These are phyloP conservation scores for Phytophthora palmivora DNA, from an alignment of 352 stramenopile species.

Conservation along the genomic window DNA sequence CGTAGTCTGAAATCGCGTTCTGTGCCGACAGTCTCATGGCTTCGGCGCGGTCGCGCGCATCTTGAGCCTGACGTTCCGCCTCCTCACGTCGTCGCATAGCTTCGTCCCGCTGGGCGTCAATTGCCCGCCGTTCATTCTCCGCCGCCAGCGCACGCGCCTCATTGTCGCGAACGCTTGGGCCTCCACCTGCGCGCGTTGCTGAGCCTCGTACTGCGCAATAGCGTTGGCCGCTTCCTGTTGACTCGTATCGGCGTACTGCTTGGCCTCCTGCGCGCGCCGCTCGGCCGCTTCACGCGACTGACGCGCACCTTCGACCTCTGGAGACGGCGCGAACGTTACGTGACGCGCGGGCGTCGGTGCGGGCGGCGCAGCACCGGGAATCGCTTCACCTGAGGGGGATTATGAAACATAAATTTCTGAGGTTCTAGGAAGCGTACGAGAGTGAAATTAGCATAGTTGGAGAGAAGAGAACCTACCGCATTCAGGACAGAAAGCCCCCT, in stretches of 20 bases:
- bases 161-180: slow-evolving; percentile 43
- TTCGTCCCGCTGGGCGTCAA: slow-evolving; percentile 60
- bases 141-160: slow-evolving; percentile 31
- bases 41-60: slow-evolving; percentile 74
- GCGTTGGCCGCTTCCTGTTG: slow-evolving; percentile 53
- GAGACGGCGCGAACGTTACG: slow-evolving; percentile 26
- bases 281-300: slow-evolving; percentile 61
- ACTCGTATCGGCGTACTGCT: slow-evolving; percentile 46
- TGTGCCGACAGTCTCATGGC: slow-evolving; percentile 65
- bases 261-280: slow-evolving; percentile 46
- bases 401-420: slow-evolving; percentile 9
- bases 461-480: slow-evolving; percentile 56
- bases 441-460: neutral
- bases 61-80: slow-evolving; percentile 61
- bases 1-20: slow-evolving; percentile 67
- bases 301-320: slow-evolving; percentile 36
- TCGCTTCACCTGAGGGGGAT: slow-evolving; percentile 26
- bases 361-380: slow-evolving; percentile 25
- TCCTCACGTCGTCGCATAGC: slow-evolving; percentile 55
- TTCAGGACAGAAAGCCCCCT: slow-evolving; percentile 75
- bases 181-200: slow-evolving; percentile 55
- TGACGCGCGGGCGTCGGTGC: slow-evolving; percentile 20
- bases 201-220: slow-evolving; percentile 53
- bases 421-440: slow-evolving; percentile 1
- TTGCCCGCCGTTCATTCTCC: slow-evolving; percentile 50